Base-by-base conservation (phyloP, 306 rosid genomes). In the Pyrus communis region DNA sequence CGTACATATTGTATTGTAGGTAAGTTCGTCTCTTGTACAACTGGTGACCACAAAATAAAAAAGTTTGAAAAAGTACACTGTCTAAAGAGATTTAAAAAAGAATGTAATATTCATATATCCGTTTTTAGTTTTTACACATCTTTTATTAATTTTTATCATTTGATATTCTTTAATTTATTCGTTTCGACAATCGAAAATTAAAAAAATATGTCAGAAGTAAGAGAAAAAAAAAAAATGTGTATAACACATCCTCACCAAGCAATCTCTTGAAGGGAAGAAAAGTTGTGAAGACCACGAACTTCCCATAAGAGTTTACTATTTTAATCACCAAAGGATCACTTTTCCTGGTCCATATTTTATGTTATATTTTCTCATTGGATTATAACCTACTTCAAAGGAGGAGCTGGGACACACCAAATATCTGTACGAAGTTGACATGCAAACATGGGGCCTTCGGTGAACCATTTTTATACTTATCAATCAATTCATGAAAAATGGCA, bases 111-210 rank as follows among this genome's bases (percentile, higher is more conserved):
- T 0, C 4, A 38, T 2, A 38, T 0, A 38, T 0, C 0, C 0
- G 0, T 7, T 38, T 38, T 38, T 38, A 38, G 2, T 38, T 38
- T 2, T 38, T 38, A 38, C 9, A 38, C 2, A 38, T 7, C 0
- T 38, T 38, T 7, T 38, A 38, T 38, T 38, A 38, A 38, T 38
- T 38, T 35, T 38, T 38, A 0, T 38, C 2, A 38, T 38, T 38
- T 38, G 42, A 38, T 38, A 0, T 38, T 38, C 0, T 38, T 38
- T 38, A 38, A 38, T 38, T 38, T 2, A 38, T 7, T 38, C 9
- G 0, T 1, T 38, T 0, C 2, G 0, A 38, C 0, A 0, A 38
- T 7, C 0, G 0, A 38, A 38, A 38, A 38, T 7, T 38, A 0
- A 38, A 38, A 7, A 7, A 7, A 7, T 1, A 35, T 1, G 0